Conservation (phyloP, 2,329 filamentous ascomycete species). For the Aspergillus quadricinctus region DNA sequence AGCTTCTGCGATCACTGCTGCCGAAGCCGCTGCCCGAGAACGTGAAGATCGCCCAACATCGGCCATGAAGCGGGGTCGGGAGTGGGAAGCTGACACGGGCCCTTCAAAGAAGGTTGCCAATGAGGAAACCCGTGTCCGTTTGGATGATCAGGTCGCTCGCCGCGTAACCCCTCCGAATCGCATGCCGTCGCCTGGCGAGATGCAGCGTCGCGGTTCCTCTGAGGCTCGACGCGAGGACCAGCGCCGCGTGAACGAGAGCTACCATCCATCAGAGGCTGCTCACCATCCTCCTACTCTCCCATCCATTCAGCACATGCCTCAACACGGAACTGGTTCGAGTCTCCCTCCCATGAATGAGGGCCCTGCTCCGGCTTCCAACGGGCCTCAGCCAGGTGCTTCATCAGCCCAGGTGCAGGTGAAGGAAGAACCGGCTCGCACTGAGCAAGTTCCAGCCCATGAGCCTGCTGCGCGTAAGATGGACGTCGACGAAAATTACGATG, state of each 20-base stretch:
- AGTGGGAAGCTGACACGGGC: conserved; percentile 81
- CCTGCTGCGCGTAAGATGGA: conserved; percentile 93
- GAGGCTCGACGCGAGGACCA: conserved; percentile 65
- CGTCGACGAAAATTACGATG: conserved; percentile 95
- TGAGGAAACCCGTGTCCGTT: conserved; percentile 78
- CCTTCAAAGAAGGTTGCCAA: conserved; percentile 76
- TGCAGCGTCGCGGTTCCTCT: conserved; percentile 73
- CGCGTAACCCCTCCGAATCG: conserved; percentile 57
- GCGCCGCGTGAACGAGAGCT: conserved; percentile 69
- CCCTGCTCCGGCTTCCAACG: conserved; percentile 37
- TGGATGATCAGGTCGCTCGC: conserved; percentile 79
- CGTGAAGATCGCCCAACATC: conserved; percentile 73
- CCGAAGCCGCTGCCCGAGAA: conserved; percentile 63
- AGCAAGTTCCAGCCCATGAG: conserved; percentile 60
- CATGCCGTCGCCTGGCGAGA: conserved; percentile 62
- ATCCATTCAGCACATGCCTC: conserved; percentile 45
- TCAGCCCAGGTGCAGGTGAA: conserved; percentile 50
- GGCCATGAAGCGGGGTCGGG: conserved; percentile 75
- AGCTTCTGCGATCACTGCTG: conserved; percentile 61
- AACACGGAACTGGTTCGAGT: conserved; percentile 49
- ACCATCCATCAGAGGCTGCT: conserved; percentile 88
- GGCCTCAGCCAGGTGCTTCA: conserved; percentile 36
- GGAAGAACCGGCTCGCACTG: conserved; percentile 52
- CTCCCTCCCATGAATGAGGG: conserved; percentile 53
- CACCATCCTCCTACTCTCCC: conserved; percentile 69